Evolutionary conservation across 2,329 filamentous ascomycete genomes (phyloP).

Genomic region (Madurella mycetomatis): DNA sequence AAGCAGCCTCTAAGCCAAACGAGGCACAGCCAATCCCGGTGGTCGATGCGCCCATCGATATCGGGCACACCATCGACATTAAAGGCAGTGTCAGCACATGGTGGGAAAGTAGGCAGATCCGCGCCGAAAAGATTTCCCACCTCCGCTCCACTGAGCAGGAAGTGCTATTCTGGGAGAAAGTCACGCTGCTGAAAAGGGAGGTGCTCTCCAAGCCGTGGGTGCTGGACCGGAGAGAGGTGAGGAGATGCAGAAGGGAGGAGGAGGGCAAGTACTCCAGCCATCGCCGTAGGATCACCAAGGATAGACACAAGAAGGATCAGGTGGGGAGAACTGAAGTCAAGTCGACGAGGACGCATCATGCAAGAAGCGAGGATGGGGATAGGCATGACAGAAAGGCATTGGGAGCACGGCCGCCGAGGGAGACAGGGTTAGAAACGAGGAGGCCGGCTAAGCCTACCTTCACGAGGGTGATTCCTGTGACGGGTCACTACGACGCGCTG

Average conservation of each 20-base stretch:
- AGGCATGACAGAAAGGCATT: conserved; percentile 2
- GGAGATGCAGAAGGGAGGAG: conserved; percentile 46
- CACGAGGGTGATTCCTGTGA: conserved; percentile 19
- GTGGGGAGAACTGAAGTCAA: neutral
- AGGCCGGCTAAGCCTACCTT: conserved; percentile 9
- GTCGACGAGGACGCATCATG: neutral
- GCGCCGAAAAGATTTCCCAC: conserved; percentile 45
- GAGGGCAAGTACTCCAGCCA: conserved; percentile 27
- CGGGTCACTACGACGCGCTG: conserved; percentile 32
- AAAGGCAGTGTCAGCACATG: conserved; percentile 50
- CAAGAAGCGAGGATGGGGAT: neutral
- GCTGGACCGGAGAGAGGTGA: conserved; percentile 46
- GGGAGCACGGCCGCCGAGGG: conserved; percentile 2
- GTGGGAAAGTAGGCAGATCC: conserved; percentile 48
- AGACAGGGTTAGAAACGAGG: conserved; percentile 22
- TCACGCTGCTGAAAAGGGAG: conserved; percentile 44
- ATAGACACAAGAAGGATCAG: conserved; percentile 10
- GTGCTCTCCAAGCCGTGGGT: conserved; percentile 53
- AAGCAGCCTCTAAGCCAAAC: neutral
- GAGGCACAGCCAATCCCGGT: neutral
- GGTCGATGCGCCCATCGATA: conserved; percentile 36
- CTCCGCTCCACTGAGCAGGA: conserved; percentile 53
- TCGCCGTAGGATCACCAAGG: conserved; percentile 17
- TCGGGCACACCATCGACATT: conserved; percentile 54
- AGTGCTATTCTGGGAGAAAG: conserved; percentile 55